Evolutionary conservation across 352 stramenopile species (phyloP), one percentile per base, ranked within the genome.

Genomic region (Phytophthora pisi): DNA sequence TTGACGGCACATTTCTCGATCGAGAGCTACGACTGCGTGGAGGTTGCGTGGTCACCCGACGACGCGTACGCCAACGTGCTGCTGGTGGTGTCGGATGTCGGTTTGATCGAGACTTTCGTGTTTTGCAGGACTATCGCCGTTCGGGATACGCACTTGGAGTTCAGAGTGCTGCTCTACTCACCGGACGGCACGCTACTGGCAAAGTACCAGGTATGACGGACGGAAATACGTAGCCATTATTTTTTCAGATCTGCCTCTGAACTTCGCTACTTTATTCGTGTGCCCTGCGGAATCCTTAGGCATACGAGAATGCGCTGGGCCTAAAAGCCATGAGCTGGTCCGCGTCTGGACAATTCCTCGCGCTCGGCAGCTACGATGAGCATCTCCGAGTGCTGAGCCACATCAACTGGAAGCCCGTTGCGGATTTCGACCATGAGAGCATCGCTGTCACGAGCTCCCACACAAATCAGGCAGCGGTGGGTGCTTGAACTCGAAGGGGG

Each of bases 281-380:
- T 45, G 11, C 13, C 38, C n/a, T 45, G 5, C 31, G 18, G 1
- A 20, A n/a, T 49, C 18, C 7, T 34, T 53, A 94, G 85, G 85
- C 87, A 5, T 96, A 96, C 43, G 79, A 93, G 46, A 86, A 92
- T 56, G 88, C 86, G 3, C 64, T 96, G 8, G 88, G 88, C 5
- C 60, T 96, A 18, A 89, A 89, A 36, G 59, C 70, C 1, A 91
- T 96, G 76, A 55, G 68, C n/a, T 94, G 86, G 88, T 96, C 88
- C 4, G 66, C 82, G 2, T 89, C 82, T 3, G 88, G 88, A 2
- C 81, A 94, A 53, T 94, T 94, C 54, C 68, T 96, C 13, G 88
- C 86, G 1, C 57, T 96, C 3, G 88, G 88, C 0, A 93, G 86
- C 58, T 96, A 84, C 47, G 88, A 96, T 46, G 84, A 93, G 8